phyloP scores from a whole-genome alignment of 2,329 filamentous ascomycete genomes.

The Alternaria triticimaculans region DNA sequence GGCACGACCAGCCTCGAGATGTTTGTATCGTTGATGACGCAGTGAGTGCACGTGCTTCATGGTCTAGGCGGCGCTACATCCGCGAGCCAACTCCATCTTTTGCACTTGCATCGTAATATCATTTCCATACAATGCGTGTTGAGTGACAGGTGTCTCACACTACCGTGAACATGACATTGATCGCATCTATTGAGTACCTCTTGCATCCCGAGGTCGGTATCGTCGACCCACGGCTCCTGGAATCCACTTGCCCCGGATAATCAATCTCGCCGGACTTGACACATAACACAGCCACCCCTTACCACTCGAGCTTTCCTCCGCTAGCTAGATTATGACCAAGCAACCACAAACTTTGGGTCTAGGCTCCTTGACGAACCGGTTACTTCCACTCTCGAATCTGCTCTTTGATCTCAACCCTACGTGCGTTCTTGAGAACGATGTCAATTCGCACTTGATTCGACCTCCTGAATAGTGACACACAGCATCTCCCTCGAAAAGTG shows the following conservation, averaged over 20 bases:
- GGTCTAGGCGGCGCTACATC: neutral
- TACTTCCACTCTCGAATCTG: slow-evolving; percentile 28
- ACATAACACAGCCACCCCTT: slow-evolving; percentile 34
- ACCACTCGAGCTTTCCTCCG: slow-evolving; percentile 27
- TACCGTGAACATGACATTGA: neutral
- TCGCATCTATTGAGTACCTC: neutral
- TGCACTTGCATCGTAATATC: neutral
- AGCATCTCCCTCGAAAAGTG: neutral
- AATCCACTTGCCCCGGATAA: slow-evolving; percentile 29
- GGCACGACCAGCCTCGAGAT: neutral
- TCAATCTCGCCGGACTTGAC: slow-evolving; percentile 27
- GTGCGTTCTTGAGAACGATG: neutral
- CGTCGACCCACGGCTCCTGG: slow-evolving; percentile 24
- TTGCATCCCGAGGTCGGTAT: neutral
- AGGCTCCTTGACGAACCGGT: slow-evolving; percentile 29
- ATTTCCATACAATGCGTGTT: neutral
- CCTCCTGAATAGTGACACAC: neutral
- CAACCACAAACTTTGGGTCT: slow-evolving; percentile 37
- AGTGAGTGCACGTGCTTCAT: neutral
- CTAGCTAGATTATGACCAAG: slow-evolving; percentile 30
- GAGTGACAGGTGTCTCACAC: neutral
- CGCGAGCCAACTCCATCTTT: neutral
- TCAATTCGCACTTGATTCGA: neutral
- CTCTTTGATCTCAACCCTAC: slow-evolving; percentile 22
- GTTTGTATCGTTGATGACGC: neutral